Base-by-base conservation (phyloP, 257 asterid genomes). In the Nicotiana noctiflora region DNA sequence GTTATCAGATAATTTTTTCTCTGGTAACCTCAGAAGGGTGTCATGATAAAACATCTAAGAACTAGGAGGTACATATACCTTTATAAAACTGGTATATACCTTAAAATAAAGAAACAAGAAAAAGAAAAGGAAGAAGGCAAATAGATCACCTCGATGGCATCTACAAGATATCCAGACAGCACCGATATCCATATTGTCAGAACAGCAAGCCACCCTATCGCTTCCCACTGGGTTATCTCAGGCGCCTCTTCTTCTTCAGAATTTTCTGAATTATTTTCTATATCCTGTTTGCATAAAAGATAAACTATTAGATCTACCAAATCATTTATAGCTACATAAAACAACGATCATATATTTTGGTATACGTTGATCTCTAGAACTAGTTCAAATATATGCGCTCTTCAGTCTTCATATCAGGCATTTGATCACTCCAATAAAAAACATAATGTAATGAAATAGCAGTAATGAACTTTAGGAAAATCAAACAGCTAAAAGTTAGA, bases 111-210 rank as follows among this genome's bases (percentile, higher is more conserved):
- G 46, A 27, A 21, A 46, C 14, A 51, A 17, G n/a, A 18, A 79
- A 79, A 56, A 23, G 17, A 7, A 79, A 64, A 46, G 46, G 53
- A 49, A 55, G 19, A 64, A 27, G 56, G 31, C 29, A 55, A 79
- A 63, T 63, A 64, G 25, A 15, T 78, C 84, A 96, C 99, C 98
- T 92, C 91, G 34, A 96, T 92, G 77, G 98, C 97, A 82, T 94
- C 97, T 29, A 96, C 98, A 31, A 94, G 98, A 89, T 92, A 96
- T 80, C 95, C 99, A 18, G 99, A 96, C 52, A 96, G 86, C 83
- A 96, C 87, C 32, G 97, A 96, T 85, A 96, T 96, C 97, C 97
- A 94, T 76, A 91, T 64, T 65, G 99, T 96, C 85, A 94, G 88
- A 67, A 94, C 65, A 31, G 97, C 90, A 79, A 96, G 98, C 98